Evolutionary conservation across 768 basidiomycete species (phyloP).

Genomic region (Termitomyces sp.): DNA sequence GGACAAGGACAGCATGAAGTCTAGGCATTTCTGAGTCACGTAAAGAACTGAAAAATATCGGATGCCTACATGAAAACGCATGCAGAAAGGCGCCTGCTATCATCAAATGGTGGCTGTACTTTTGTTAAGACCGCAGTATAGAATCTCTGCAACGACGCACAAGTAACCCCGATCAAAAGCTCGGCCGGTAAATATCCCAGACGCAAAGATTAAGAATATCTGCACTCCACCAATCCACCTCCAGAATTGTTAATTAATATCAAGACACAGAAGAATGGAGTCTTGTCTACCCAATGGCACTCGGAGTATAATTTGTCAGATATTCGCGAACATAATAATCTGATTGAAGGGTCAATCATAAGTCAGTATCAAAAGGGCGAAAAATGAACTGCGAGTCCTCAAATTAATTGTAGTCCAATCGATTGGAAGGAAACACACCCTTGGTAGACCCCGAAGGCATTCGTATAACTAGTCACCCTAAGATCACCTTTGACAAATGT

Average conservation of each 20-base stretch:
- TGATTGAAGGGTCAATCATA: neutral
- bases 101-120: slow-evolving; percentile 12
- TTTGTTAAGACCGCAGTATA: neutral
- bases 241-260: neutral
- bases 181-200: slow-evolving; percentile 21
- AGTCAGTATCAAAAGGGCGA: neutral
- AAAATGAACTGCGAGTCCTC: neutral
- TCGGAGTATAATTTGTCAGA: slow-evolving; percentile 15
- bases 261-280: neutral
- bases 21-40: no score
- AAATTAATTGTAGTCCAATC: neutral
- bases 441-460: slow-evolving; percentile 2
- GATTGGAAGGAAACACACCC: neutral
- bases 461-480: neutral
- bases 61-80: neutral
- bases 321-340: slow-evolving; percentile 20
- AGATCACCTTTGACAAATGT: neutral
- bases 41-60: no score
- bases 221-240: slow-evolving; percentile 54
- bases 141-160: no score
- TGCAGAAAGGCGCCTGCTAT: slow-evolving; percentile 13
- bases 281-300: slow-evolving; percentile 15
- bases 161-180: slow-evolving; percentile 27
- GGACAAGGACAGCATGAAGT: slow-evolving; percentile 28
- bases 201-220: slow-evolving; percentile 28